Conservation (phyloP, 2,329 filamentous ascomycete genomes). For the Penicillium sclerotiorum region DNA sequence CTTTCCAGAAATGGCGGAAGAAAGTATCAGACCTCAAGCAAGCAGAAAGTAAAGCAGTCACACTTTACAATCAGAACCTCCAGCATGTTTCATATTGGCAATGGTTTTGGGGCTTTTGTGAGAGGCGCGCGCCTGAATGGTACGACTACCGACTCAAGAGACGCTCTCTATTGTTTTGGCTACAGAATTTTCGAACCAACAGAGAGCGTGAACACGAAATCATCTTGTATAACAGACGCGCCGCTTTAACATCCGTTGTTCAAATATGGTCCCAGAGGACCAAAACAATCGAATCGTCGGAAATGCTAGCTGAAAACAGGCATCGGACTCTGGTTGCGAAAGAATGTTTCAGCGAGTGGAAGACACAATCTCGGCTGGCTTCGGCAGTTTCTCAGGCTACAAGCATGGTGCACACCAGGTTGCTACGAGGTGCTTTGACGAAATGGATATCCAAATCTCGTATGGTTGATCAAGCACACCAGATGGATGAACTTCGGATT, state of each 20-base stretch:
- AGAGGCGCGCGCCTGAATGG: constrained; percentile 47
- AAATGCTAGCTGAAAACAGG: constrained; percentile 34
- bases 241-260: constrained; percentile 31
- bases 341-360: constrained; percentile 47
- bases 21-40: constrained; percentile 41
- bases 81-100: constrained; percentile 41
- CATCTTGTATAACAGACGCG: constrained; percentile 33
- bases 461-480: constrained; percentile 51
- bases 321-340: constrained; percentile 38
- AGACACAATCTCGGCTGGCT: constrained; percentile 43
- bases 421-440: constrained; percentile 50
- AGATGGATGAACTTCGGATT: constrained; percentile 55
- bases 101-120: constrained; percentile 50
- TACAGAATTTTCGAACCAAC: constrained; percentile 42
- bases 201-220: constrained; percentile 44
- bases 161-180: constrained; percentile 45
- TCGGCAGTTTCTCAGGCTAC: constrained; percentile 48
- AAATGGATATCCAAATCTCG: constrained; percentile 53
- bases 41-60: constrained; percentile 37
- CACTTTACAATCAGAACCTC: constrained; percentile 33
- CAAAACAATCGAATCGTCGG: constrained; percentile 28
- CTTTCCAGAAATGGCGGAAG: constrained; percentile 57
- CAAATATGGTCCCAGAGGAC: constrained; percentile 39
- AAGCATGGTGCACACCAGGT: constrained; percentile 47
- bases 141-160: constrained; percentile 45